Conservation (phyloP, 192 early-diverging fungal genomes). For the Linnemannia elongata region DNA sequence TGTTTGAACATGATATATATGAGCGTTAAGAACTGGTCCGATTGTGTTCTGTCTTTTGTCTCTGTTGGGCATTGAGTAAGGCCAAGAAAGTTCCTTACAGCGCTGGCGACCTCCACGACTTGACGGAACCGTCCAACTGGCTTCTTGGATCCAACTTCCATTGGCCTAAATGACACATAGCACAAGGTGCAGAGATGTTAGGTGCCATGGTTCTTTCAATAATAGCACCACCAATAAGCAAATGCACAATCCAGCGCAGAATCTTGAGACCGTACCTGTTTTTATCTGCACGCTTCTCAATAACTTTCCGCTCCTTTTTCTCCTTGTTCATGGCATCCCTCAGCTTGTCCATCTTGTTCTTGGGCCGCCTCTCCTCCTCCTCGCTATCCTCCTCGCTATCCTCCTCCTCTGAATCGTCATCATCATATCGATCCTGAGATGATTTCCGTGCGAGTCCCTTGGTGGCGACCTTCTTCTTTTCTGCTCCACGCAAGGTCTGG, state of each 20-base stretch:
- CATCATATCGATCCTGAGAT: slow-evolving; percentile 29
- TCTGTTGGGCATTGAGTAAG: neutral
- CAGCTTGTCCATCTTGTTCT: slow-evolving; percentile 52
- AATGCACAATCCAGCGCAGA: neutral
- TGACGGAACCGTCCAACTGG: slow-evolving; percentile 80
- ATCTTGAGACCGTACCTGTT: slow-evolving; percentile 48
- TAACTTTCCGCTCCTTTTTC: slow-evolving; percentile 57
- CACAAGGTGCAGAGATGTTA: neutral
- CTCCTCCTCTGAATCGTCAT: slow-evolving; percentile 27
- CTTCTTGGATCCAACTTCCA: slow-evolving; percentile 83
- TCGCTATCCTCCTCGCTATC: slow-evolving; percentile 45
- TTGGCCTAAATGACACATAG: slow-evolving; percentile 68
- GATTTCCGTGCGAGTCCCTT: slow-evolving; percentile 51
- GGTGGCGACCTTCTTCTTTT: slow-evolving; percentile 36
- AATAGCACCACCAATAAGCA: neutral
- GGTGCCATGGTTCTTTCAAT: neutral
- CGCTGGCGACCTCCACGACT: slow-evolving; percentile 71
- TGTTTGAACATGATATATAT: neutral
- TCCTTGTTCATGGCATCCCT: slow-evolving; percentile 53
- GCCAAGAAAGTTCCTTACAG: slow-evolving; percentile 53
- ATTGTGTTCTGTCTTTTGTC: neutral
- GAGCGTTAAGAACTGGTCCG: neutral
- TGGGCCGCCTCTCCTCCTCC: slow-evolving; percentile 41
- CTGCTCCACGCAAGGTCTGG: slow-evolving; percentile 57
- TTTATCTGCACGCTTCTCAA: slow-evolving; percentile 56